phyloP scores from a whole-genome alignment of 2,329 filamentous ascomycete species.

The Dactylellina parvicollis region DNA sequence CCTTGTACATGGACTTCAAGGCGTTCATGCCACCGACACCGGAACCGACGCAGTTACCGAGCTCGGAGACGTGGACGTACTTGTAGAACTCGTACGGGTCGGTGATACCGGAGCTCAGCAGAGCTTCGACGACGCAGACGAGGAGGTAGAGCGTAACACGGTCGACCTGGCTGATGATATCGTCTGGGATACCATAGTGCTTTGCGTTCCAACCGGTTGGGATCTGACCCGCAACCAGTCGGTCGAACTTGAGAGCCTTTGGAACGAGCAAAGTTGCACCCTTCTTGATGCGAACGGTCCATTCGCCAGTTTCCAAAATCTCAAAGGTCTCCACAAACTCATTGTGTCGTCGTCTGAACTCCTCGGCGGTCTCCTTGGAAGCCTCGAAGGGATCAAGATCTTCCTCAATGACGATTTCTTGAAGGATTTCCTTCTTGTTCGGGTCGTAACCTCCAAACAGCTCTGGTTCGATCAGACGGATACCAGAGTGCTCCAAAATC shows the following conservation, averaged over 20 bases:
- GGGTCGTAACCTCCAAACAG: constrained; percentile 97
- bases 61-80: constrained; percentile 96
- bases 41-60: constrained; percentile 97
- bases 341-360: constrained; percentile 96
- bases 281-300: constrained; percentile 93
- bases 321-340: constrained; percentile 98
- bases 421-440: constrained; percentile 96
- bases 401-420: constrained; percentile 96
- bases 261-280: constrained; percentile 93
- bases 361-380: constrained; percentile 94
- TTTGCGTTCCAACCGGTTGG: constrained; percentile 97
- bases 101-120: constrained; percentile 92
- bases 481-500: constrained; percentile 95
- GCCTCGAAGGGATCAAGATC: constrained; percentile 97
- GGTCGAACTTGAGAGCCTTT: constrained; percentile 96
- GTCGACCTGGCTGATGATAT: constrained; percentile 97
- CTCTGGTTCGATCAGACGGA: constrained; percentile 96
- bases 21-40: constrained; percentile 96
- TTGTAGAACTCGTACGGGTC: constrained; percentile 99
- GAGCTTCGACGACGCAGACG: constrained; percentile 89
- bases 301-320: constrained; percentile 91
- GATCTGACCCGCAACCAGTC: constrained; percentile 95
- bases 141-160: constrained; percentile 95
- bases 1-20: constrained; percentile 97
- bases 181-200: constrained; percentile 93